Base-by-base conservation (phyloP, 2,329 filamentous ascomycete genomes). In the Teratosphaeria zuluensis region DNA sequence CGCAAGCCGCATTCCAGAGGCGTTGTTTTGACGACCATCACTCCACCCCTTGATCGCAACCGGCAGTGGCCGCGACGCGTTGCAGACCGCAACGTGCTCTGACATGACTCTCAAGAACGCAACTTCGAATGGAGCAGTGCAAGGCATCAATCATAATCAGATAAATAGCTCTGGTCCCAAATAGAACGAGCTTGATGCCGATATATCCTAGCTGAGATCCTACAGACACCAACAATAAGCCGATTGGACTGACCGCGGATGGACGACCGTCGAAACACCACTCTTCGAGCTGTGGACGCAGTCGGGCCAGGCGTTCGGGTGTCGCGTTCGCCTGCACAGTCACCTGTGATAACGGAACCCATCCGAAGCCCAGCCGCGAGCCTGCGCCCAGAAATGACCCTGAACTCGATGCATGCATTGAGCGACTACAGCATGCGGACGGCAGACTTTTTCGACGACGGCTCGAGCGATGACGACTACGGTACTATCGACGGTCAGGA, bases 401-500 rank as follows among this genome's bases (percentile, higher is more conserved):
- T 70, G 60, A 71, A 67, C 35, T 70, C 65, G 11, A 66, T 69
- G 8, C 55, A 71, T 24, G 63, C 64, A 24, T 69, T 71, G 62
- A 59, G 62, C 14, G 70, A 73, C 56, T 63, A 64, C 33, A 65
- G 64, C 9, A 58, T 63, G 24, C 63, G 70, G 11, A 71, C 66
- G 2, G 64, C 64, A 9, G 70, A 74, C 61, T 73, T 73, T 63
- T 70, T 75, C 64, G 72, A 74, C 42, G 65, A 65, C 46, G 35
- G 38, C 30, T 63, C 65, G 4, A 66, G 64, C 9, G 68, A 69
- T 21, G 65, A 66, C 24, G 66, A 66, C 14, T 32, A 56, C 14
- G 54, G 52, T 54, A 38, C 54, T 55, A 33, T 59, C 55, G 28
- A 56, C 59, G n/a, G 56, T 33, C 54, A 54, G 11, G 51, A 19